phyloP scores from a whole-genome alignment of 257 asterid species.

The Solanum lignicaule region DNA sequence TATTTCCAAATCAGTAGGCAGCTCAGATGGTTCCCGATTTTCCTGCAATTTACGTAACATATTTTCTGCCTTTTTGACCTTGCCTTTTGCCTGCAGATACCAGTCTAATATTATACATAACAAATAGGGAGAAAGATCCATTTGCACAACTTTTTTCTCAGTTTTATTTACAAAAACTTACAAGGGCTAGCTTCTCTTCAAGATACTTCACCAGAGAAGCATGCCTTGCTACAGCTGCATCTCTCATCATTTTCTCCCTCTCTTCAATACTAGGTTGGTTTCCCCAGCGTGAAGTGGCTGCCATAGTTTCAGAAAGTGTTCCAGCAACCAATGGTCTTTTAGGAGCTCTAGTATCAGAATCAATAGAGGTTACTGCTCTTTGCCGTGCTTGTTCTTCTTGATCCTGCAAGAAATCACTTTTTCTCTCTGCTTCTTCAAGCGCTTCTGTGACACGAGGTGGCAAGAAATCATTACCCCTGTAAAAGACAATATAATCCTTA shows the following conservation, averaged over 20 bases:
- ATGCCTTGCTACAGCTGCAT: conserved; percentile 45
- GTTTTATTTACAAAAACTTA: conserved; percentile 26
- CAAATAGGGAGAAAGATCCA: neutral
- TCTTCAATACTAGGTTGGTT: conserved; percentile 40
- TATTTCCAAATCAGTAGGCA: conserved; percentile 80
- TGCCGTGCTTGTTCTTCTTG: conserved; percentile 79
- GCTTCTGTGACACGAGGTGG: conserved; percentile 48
- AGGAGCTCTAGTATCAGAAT: conserved; percentile 19
- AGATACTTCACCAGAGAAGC: conserved; percentile 54
- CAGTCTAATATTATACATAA: neutral
- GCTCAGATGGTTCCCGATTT: conserved; percentile 46
- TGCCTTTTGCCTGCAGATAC: conserved; percentile 58
- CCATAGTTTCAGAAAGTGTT: conserved; percentile 83
- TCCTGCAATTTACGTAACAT: conserved; percentile 47
- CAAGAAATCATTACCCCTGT: conserved; percentile 88
- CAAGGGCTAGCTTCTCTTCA: conserved; percentile 58
- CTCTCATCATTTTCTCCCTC: conserved; percentile 67
- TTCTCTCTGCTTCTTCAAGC: conserved; percentile 55
- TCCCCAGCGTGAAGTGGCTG: conserved; percentile 81
- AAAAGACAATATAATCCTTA: conserved; percentile 83
- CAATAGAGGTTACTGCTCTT: conserved; percentile 34
- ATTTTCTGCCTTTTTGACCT: conserved; percentile 59
- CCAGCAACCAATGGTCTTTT: conserved; percentile 75
- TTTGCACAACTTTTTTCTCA: neutral
- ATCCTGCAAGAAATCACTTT: conserved; percentile 41